Evolutionary conservation across 1,284 basidiomycete species (phyloP).

Genomic region (Austropuccinia psidii): DNA sequence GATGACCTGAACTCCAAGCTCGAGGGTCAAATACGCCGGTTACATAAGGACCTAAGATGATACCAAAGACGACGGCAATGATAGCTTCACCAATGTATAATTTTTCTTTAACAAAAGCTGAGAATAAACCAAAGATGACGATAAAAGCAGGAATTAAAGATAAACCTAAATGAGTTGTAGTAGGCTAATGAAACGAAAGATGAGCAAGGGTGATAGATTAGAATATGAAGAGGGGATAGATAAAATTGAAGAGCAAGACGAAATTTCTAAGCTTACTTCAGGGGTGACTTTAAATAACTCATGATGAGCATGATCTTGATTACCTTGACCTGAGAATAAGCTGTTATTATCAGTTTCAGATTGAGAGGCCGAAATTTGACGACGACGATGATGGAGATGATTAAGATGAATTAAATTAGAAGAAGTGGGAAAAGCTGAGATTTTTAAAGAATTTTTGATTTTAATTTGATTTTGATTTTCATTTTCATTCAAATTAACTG

Average conservation of each 20-base stretch:
- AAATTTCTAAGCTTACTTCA: neutral
- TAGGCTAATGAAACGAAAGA: constrained; percentile 2
- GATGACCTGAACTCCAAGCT: constrained; percentile 59
- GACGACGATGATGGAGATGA: too few species aligned
- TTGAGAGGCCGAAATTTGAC: too few species aligned
- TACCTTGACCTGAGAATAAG: neutral
- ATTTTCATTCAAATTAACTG: too few species aligned
- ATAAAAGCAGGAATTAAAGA: constrained; percentile 33
- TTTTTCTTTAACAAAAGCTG: constrained; percentile 30
- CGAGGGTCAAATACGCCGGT: constrained; percentile 78
- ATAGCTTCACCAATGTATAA: constrained; percentile 95
- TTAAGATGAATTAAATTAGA: too few species aligned
- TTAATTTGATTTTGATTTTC: too few species aligned
- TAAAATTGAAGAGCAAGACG: neutral
- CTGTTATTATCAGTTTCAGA: too few species aligned
- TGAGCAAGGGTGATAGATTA: neutral
- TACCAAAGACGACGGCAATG: constrained; percentile 87
- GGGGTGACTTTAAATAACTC: constrained; percentile 19
- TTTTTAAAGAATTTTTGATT: too few species aligned
- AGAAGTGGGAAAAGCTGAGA: too few species aligned
- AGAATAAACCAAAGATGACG: constrained; percentile 31
- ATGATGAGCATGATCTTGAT: constrained; percentile 10
- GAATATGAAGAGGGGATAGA: neutral
- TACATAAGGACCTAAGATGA: constrained; percentile 81
- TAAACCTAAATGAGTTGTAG: constrained; percentile 3